Evolutionary conservation across 371 early-diverging fungal species (phyloP), one percentile per base, ranked within the genome.

Genomic region (Syncephalis fuscata): DNA sequence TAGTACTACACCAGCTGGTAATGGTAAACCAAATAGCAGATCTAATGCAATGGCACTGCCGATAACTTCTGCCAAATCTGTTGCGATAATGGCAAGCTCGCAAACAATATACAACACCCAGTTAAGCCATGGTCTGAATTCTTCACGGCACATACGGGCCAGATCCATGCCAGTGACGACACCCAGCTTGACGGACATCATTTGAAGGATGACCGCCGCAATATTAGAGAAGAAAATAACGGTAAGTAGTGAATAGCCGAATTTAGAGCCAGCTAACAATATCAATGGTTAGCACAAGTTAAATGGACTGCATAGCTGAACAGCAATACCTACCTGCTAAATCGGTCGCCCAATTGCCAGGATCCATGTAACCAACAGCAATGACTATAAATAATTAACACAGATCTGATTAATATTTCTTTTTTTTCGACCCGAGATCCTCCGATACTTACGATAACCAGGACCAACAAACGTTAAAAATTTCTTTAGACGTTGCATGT

Each of bases 31-130:
- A 26, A 81, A 72, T 14, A 84, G 54, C 7, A 84, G 74, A 21
- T 76, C 68, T 15, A 84, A 49, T 3, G 81, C 82, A 39, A 81
- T 80, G 1, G 84, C 82, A 2, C 79, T 79, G 4, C 84, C 84
- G 16, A 84, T 70, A 22, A 84, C 79, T 55, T 84, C 84, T 49
- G 75, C 76, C 26, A 84, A 73, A 57, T 84, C 84, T 0, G 76
- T 70, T 0, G 78, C 81, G 15, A 84, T 76, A 44, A 84, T 84
- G n/a, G 82, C 84, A 21, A 70, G 49, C 51, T 84, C 82, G 9
- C 71, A 72, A 49, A 82, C 70, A 20, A 70, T 16, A 71, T 76
- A 84, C 8, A 82, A 59, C 24, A 66, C 50, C 0, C 54, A 49
- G 1, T 68, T 57, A 21, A 70, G 52, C 0, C 60, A 61, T 25